A percentile compares a stretch with the other conserved stretches of the same genome.
phyloP scores from a whole-genome alignment of 1,284 basidiomycete genomes.

The Ganoderma lingzhi region DNA sequence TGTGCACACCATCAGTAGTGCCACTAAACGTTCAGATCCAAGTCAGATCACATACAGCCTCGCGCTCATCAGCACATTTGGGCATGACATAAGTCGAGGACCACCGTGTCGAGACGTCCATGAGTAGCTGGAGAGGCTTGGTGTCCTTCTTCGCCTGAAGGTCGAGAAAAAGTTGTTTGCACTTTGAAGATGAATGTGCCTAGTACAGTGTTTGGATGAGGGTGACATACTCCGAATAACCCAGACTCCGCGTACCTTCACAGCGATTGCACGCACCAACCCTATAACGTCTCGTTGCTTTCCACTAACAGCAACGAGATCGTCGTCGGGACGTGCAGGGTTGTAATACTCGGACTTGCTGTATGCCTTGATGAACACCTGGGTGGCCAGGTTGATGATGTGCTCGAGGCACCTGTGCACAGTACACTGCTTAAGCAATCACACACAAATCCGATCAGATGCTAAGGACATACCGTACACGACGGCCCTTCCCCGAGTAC shows the following conservation, averaged over 20 bases:
- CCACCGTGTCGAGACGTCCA: conserved; percentile 17
- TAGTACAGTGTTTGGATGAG: background rate
- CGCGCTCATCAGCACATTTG: conserved; percentile 4
- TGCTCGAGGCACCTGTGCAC: conserved; percentile 23
- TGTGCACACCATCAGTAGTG: too few relatives aligned
- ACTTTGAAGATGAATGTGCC: conserved; percentile 19
- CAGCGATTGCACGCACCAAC: conserved; percentile 1
- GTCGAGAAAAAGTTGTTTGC: conserved; percentile 17
- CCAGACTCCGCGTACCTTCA: conserved; percentile 14
- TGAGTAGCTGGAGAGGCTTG: conserved; percentile 10
- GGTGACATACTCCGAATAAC: too few relatives aligned
- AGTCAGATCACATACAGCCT: too few relatives aligned
- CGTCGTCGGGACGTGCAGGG: conserved; percentile 15
- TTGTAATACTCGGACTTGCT: conserved; percentile 21
- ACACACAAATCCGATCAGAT: background rate
- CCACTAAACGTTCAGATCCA: too few relatives aligned
- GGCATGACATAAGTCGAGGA: conserved; percentile 22
- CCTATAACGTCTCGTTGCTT: conserved; percentile 13
- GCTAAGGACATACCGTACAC: background rate
- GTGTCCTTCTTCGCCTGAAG: conserved; percentile 5
- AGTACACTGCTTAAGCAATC: too few relatives aligned
- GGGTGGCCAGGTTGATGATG: conserved; percentile 24
- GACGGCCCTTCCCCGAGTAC: background rate
- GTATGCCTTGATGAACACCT: conserved; percentile 17
- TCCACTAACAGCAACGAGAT: background rate